Evolutionary conservation across 1,284 basidiomycete genomes (phyloP), one percentile per base, ranked within the genome.

Genomic region (Pholiota adiposa): DNA sequence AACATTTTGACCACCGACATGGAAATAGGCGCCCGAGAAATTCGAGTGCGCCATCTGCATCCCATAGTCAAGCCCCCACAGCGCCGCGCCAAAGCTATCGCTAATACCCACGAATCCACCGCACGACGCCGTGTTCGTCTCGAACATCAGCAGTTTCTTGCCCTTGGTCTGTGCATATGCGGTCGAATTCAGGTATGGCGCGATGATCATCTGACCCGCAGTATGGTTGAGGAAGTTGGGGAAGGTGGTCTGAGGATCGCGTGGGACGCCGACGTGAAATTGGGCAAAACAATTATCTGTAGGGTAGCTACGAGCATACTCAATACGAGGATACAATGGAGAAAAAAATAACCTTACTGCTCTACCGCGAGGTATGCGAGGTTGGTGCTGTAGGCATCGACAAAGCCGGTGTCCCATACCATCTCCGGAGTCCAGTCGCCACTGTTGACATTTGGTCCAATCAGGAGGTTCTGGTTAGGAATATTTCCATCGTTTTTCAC

Each of bases 91-190:
- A 67, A 90, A 93, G 21, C 80, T 83, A 69, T 94, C 86, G 57
- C 84, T 87, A 19, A 93, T 77, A 0, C 92, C 92, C 1, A 83
- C 75, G 70, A 94, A 92, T 8, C 93, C 93, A 70, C 90, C 89
- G 73, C 92, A 94, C 33, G 88, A 88, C 0, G 89, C 92, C 0
- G 90, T 88, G 74, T 94, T 94, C 9, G 88, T 92, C 74, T 93
- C 91, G 63, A 91, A 85, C 88, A 93, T 89, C 46, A 90, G 61
- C 56, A 90, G 74, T 2, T 82, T 81, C 67, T 89, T 89, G 27
- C 73, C 73, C 11, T 71, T 70, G 0, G 58, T 63, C 60, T 81
- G 78, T 0, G 86, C 85, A 41, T 79, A 74, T 5, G 63, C 61
- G 0, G 80, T 76, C 0, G 81, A 79, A 65, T 79, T 79, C 31